Conservation (phyloP, 371 early-diverging fungal genomes). For the Mortierella sp. region DNA sequence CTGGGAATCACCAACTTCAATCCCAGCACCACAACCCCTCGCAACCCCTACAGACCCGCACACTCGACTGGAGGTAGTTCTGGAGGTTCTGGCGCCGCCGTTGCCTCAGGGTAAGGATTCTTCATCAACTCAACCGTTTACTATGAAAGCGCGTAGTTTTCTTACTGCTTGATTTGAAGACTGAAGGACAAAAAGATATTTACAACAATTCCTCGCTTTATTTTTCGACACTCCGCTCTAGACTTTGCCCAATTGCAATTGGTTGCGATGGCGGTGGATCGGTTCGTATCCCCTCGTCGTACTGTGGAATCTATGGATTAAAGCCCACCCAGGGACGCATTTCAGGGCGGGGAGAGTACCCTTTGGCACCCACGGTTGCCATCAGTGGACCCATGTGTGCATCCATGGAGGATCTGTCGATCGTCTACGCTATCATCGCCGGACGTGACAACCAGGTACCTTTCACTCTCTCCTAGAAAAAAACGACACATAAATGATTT, state of each 20-base stretch:
- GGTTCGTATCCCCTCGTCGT: slow-evolving; percentile 77
- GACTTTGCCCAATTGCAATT: slow-evolving; percentile 76
- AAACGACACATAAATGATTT: neutral
- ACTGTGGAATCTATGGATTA: slow-evolving; percentile 80
- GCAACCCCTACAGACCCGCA: slow-evolving; percentile 73
- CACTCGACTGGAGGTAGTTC: slow-evolving; percentile 81
- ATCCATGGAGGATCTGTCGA: slow-evolving; percentile 73
- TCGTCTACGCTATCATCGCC: slow-evolving; percentile 73
- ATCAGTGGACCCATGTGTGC: slow-evolving; percentile 76
- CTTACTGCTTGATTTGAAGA: neutral
- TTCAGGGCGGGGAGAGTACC: slow-evolving; percentile 66
- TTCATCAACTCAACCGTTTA: neutral
- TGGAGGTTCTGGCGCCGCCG: slow-evolving; percentile 75
- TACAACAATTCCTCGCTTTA: slow-evolving; percentile 54
- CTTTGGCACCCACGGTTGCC: slow-evolving; percentile 68
- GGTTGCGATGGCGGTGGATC: slow-evolving; percentile 87
- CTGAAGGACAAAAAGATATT: neutral
- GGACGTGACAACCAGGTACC: slow-evolving; percentile 69
- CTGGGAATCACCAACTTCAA: slow-evolving; percentile 62
- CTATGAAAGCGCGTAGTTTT: neutral
- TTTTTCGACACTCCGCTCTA: slow-evolving; percentile 28
- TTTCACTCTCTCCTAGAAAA: neutral
- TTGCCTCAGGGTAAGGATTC: slow-evolving; percentile 64
- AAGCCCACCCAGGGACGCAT: slow-evolving; percentile 80
- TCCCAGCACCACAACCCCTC: slow-evolving; percentile 70